These are phyloP conservation scores for Claviceps sp. DNA, from an alignment of 2,329 filamentous ascomycete species.

Conservation along the genomic window DNA sequence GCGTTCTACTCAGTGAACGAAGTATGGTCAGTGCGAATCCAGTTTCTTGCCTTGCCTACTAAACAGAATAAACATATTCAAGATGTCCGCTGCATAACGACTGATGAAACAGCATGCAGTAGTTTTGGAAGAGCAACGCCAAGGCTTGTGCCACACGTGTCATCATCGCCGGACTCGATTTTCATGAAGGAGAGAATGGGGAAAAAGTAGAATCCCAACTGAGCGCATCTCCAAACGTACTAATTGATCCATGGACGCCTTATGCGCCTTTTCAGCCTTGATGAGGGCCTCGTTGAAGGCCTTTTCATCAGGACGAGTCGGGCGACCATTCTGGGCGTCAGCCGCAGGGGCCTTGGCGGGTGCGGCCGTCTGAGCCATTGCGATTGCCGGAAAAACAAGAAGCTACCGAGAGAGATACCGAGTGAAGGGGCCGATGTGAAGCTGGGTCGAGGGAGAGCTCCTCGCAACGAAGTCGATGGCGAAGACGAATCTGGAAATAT, in stretches of 20 bases:
- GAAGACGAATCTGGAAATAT: not conserved
- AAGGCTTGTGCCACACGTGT: not conserved
- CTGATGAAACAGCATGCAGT: not conserved
- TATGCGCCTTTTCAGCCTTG: conserved; percentile 77
- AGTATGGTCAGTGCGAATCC: conserved; percentile 5
- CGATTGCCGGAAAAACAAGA: conserved; percentile 13
- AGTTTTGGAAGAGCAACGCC: not conserved
- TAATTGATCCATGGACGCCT: conserved; percentile 53
- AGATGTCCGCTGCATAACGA: too few relatives aligned
- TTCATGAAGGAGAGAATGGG: too few relatives aligned
- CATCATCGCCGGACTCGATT: too few relatives aligned
- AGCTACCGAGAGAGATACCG: conserved; percentile 4
- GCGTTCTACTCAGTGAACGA: conserved; percentile 49
- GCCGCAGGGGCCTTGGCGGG: conserved; percentile 29
- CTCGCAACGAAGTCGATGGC: conserved; percentile 3
- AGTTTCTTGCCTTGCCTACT: too few relatives aligned
- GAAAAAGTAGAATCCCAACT: not conserved
- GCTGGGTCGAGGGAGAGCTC: conserved; percentile 4
- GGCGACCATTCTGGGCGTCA: conserved; percentile 40
- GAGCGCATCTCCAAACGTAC: conserved; percentile 17
- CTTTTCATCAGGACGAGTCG: conserved; percentile 78
- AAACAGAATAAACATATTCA: too few relatives aligned
- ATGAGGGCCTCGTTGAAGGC: conserved; percentile 67
- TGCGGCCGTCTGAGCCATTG: conserved; percentile 33
- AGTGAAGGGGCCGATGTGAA: conserved; percentile 10